Base-by-base conservation (phyloP, 2,329 filamentous ascomycete genomes). In the Alternaria alternata region DNA sequence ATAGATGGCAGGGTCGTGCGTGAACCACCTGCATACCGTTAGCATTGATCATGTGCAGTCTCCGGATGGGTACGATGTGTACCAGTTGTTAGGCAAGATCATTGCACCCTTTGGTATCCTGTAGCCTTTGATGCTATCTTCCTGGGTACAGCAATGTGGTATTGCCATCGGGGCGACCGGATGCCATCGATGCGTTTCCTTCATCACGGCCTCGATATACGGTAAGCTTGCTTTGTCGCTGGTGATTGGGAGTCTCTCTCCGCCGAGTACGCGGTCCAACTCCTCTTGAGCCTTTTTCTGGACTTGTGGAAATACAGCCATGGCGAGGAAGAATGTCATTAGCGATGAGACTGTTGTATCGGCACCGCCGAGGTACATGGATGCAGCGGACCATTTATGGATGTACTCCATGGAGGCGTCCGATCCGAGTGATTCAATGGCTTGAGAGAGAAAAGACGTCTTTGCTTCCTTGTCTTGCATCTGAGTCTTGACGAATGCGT, bases 231-330 rank as follows among this genome's bases (percentile, higher is more conserved):
- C 74, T 16, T 81, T 75, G 61, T 87, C 85, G 3, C 79, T 75
- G 47, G 83, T 81, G 1, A 71, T 75, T 0, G 85, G 85, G 0
- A 87, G 72, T 14, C 84, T 74, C 24, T 75, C 72, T 7, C 66
- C 66, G 2, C 83, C 84, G 5, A 86, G 78, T 0, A 86, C 81
- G 4, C 73, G 67, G 57, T 88, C 85, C 12, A 88, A 71, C 42
- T 82, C 77, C 5, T 73, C 73, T 60, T 81, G 81, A 0, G 82
- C 83, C 58, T 84, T 85, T 22, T 68, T 67, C 51, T 85, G 84
- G 0, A 85, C 74, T 2, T 77, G 69, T 0, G 82, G 82, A 38
- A 83, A 84, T 7, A 85, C 74, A 16, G 79, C 81, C 72, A 86
- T 86, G 0, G 84, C 85, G 0, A 87, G 78, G 20, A 85, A 78